Evolutionary conservation across 495 filamentous ascomycete species (phyloP), one percentile per base, ranked within the genome.

Genomic region (Penicillium salamii): DNA sequence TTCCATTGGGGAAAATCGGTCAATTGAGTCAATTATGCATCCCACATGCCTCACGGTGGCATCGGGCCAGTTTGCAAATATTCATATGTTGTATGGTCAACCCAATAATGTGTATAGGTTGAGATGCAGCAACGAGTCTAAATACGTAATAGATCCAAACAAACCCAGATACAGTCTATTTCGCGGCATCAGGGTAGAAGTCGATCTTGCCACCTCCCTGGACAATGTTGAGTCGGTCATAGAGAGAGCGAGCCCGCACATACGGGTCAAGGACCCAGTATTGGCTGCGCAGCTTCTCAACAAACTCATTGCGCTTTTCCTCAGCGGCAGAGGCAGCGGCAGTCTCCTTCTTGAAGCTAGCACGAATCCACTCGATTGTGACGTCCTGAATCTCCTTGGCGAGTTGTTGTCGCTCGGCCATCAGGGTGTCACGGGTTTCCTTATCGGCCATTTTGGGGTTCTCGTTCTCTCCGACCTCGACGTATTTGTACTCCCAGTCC

Each of bases 201-300:
- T 88, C 66, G 26, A 92, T 68, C 59, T 74, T 74, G 1, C 90
- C 90, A 23, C 75, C 82, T 1, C 77, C 69, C 47, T 78, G 62
- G 35, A 95, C 71, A 50, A 93, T 74, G 1, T 89, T 84, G 8
- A 77, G 74, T 51, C 90, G 76, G 61, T 95, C 90, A 53, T 95
- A 95, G 18, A 82, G 67, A 9, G 83, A 84, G 56, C 83, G 75
- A 33, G 87, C 84, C 13, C 90, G 76, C 18, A 91, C 42, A 62
- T 91, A 90, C 0, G 86, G 86, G 62, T 93, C 89, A 7, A 91
- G 59, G 9, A 72, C 54, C 93, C 95, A 98, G 68, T 98, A 97
- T 45, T 89, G 87, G 29, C 76, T 74, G 24, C 80, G 74, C 50
- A 97, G 63, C 42, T 77, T 65, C 46, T 77, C 78, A 11, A 85